A percentile compares a stretch with the other conserved stretches of the same genome.
Evolutionary conservation across 768 basidiomycete species (phyloP).

Genomic region (Mycena leptocephala): DNA sequence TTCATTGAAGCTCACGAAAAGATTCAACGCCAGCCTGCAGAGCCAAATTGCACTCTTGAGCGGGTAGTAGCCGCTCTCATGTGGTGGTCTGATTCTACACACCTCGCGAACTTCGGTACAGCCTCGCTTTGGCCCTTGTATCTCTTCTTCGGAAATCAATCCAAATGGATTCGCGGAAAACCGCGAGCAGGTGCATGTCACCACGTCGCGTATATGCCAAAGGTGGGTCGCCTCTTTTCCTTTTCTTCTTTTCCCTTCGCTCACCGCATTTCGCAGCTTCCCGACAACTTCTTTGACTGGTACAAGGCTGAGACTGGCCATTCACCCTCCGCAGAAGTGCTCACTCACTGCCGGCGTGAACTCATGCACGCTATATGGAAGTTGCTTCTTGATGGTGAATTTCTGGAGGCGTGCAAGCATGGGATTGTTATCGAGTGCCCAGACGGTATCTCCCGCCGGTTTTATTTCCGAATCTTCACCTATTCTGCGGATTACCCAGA

Average conservation of each 20-base stretch:
- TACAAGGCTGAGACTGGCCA: constrained; percentile 31
- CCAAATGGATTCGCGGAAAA: constrained; percentile 55
- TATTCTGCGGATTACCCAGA: constrained; percentile 57
- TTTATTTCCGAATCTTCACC: constrained; percentile 50
- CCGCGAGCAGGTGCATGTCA: constrained; percentile 45
- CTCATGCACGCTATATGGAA: constrained; percentile 53
- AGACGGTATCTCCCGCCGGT: constrained; percentile 48
- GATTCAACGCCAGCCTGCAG: constrained; percentile 33
- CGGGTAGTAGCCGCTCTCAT: constrained; percentile 43
- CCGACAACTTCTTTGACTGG: constrained; percentile 29
- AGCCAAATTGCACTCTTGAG: constrained; percentile 35
- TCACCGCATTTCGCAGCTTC: not conserved
- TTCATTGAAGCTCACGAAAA: constrained; percentile 40
- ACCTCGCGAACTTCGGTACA: constrained; percentile 54
- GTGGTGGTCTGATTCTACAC: constrained; percentile 55
- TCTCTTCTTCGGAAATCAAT: constrained; percentile 56
- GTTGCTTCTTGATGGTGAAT: constrained; percentile 42
- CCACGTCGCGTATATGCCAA: constrained; percentile 59
- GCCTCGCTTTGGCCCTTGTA: constrained; percentile 62
- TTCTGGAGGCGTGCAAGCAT: constrained; percentile 44
- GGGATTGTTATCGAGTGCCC: constrained; percentile 49
- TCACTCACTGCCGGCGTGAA: constrained; percentile 52
- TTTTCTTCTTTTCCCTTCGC: not conserved
- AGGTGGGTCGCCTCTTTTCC: constrained; percentile 48
- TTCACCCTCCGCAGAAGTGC: constrained; percentile 24